Base-by-base conservation (phyloP, 2,329 filamentous ascomycete species). In the Malbranchea cinnamomea region DNA sequence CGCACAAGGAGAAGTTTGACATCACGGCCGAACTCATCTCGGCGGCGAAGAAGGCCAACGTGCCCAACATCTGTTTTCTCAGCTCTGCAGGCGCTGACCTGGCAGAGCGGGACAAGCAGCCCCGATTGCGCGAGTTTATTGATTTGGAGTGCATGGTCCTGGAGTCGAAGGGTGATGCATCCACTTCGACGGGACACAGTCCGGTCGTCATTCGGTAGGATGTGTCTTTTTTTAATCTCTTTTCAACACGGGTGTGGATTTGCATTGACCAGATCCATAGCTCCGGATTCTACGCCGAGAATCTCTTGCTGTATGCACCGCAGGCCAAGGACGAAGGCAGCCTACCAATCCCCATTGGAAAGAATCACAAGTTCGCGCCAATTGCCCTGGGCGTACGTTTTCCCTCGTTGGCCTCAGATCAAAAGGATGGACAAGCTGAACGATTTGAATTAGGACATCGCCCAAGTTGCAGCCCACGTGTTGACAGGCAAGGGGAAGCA, bases 261-360 rank as follows among this genome's bases (percentile, higher is more conserved):
- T 21, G 21, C 15, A n/a, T 14, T 11, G 9, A 26, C 4, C 5
- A 14, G n/a, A n/a, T n/a, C n/a, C 31, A 24, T 26, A 63, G 60
- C 4, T 59, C 61, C 10, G 62, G 62, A 3, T 65, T 66, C 38
- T 66, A 66, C 36, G 60, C 61, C 3, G 62, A 67, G 44, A 67
- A 67, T 31, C 44, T 67, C n/a, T 50, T 67, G 2, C 40, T 59
- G 2, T 65, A 67, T 37, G 49, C 58, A 2, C 53, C 53, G 1
- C 59, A 66, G 37, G 60, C 58, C 6, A 48, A 62, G 33, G 45
- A 54, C 14, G 57, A 63, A 21, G 59, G 58, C 1, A 36, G 53
- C 2, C 42, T 67, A 9, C 62, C 62, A 0, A 39, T 67, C 6
- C 63, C 63, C 0, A 57, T 66, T 36, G 62, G 62, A 5, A 39